Percentiles rank a stretch among this genome's conserved stretches.
phyloP scores from a whole-genome alignment of 2,329 filamentous ascomycete species.

The Exophiala sideris region DNA sequence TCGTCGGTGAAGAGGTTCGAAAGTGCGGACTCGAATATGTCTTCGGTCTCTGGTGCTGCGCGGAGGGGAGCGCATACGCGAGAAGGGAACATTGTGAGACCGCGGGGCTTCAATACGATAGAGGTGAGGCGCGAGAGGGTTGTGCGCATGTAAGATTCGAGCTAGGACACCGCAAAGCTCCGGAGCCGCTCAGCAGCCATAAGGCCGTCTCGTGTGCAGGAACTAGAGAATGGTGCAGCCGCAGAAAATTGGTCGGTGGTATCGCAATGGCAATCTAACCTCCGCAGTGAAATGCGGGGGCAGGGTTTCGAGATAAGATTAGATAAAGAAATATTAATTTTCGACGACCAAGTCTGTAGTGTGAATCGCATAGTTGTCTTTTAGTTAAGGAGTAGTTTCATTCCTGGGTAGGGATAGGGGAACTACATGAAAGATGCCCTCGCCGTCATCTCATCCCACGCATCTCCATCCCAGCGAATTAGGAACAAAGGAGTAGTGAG shows the following conservation, averaged over 20 bases:
- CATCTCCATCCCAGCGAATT: conserved; percentile 75
- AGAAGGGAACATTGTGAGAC: conserved; percentile 11
- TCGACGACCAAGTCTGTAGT: background rate
- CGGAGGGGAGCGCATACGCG: conserved; percentile 19
- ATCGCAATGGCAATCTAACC: background rate
- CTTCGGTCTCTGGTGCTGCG: conserved; percentile 41
- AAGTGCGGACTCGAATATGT: conserved; percentile 54
- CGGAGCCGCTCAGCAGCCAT: background rate
- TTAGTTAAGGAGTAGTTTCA: background rate
- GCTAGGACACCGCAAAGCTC: background rate
- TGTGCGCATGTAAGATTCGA: no score
- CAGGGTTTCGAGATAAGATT: conserved; percentile 8
- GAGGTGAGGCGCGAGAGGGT: no score
- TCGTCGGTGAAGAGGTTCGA: conserved; percentile 57
- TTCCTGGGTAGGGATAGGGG: background rate
- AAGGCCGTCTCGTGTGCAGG: background rate
- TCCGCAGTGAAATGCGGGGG: background rate
- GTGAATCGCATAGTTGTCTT: background rate
- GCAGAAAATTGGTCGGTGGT: background rate
- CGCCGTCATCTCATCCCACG: conserved; percentile 43
- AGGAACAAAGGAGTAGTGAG: conserved; percentile 87
- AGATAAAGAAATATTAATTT: conserved; percentile 2
- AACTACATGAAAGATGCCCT: background rate
- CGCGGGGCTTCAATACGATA: background rate
- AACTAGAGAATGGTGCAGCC: background rate